Evolutionary conservation across 306 rosid genomes (phyloP), one percentile per base, ranked within the genome.

Genomic region (Cucurbita maxima): DNA sequence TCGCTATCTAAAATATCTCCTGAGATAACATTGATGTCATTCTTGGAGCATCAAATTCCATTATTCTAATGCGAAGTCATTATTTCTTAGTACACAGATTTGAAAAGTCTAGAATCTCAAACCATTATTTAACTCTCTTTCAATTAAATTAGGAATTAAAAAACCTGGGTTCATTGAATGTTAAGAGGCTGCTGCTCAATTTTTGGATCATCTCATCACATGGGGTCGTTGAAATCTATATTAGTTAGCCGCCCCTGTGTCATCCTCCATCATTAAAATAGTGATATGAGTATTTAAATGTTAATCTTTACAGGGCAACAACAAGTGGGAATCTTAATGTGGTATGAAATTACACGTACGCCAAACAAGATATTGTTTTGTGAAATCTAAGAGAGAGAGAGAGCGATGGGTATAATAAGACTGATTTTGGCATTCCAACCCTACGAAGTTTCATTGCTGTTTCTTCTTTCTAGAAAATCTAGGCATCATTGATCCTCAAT

Each of bases 181-280:
- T 5, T 5, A 3, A 44, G 11, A 7, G 55, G 72, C 51, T 20
- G 72, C 72, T 67, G 37, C 11, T n/a, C 72, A 18, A 36, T 64
- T 38, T 38, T 18, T 38, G 37, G 72, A 59, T 59, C 66, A 9
- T 34, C 44, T 6, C 11, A 9, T 67, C 72, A 67, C 55, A 45
- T 67, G 72, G 72, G 14, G 66, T 4, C 34, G 43, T 34, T 59
- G 66, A 59, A 59, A 59, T 59, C 66, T 59, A 6, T 7, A 58
- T 58, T 34, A 10, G 34, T 64, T 64, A 67, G 72, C 72, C 72
- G 72, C 72, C 72, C 1, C 7, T 5, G 72, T 67, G 72, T 67
- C 72, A 67, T 67, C 30, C 55, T 45, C 54, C 72, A 66, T 40
- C n/a, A 45, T 38, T 18, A 8, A n/a, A 40, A 63, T 44, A 66